Evolutionary conservation across 345 rosid species (phyloP), one percentile per base, ranked within the genome.

Genomic region (Combretum micranthum): DNA sequence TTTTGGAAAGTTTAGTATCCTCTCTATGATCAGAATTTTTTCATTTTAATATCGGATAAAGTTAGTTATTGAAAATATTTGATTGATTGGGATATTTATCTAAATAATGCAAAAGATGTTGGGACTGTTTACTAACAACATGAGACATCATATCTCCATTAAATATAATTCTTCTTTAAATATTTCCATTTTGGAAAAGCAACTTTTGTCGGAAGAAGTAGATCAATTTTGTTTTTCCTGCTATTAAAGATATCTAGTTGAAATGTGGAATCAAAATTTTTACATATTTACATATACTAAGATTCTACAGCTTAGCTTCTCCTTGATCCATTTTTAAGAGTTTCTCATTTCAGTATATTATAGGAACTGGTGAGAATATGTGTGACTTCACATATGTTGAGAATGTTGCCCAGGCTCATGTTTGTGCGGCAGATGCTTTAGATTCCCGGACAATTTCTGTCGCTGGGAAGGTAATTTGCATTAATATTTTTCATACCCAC

Each of bases 301-400:
- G 10, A 17, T 43, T 21, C 50, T 42, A 1, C 48, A 3, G 16
- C 26, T 15, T 42, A 37, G 18, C 45, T 52, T 50, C 37, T 20
- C 50, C 56, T 22, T 13, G 44, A 39, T 43, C 12, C 44, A 48
- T 44, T 64, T 61, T 63, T 43, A 50, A 10, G 22, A 52, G 48
- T 71, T 70, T 71, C 67, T 71, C 73, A 66, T 81, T 77, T 75
- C 98, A 92, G 98, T 83, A 86, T 75, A 84, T 80, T 72, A 46
- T 80, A 64, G 97, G 95, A 69, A 77, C 66, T 51, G 93, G 91
- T 74, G 96, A 78, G 71, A 92, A 84, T 73, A 63, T 80, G 83
- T 83, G 87, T 0, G 97, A 92, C 79, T 92, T 92, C 66, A 92
- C 88, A 59, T 92, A 78, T 77, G 75, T 59, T 60, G 98, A 92